Conservation (phyloP, 768 basidiomycete species). For the Termitomyces eurrhizus region DNA sequence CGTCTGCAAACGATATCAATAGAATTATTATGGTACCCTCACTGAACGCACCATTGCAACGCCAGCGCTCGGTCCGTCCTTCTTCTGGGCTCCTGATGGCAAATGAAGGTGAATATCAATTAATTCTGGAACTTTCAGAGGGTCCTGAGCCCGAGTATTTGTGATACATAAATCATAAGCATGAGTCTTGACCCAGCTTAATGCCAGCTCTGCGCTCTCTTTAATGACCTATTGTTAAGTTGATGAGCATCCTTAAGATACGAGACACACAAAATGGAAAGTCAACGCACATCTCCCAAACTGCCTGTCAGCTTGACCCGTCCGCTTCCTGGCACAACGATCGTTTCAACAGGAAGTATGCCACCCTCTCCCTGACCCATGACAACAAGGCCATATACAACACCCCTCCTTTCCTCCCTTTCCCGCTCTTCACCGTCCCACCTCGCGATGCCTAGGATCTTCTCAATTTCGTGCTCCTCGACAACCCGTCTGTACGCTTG, state of each 20-base stretch:
- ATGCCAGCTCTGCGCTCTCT: slow-evolving; percentile 85
- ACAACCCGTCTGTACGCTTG: slow-evolving; percentile 57
- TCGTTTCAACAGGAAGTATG: slow-evolving; percentile 81
- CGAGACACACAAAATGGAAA: not conserved
- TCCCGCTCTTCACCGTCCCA: slow-evolving; percentile 82
- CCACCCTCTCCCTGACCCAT: slow-evolving; percentile 86
- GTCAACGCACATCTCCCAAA: slow-evolving; percentile 62
- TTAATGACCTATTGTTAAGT: slow-evolving; percentile 62
- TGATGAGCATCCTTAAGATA: not conserved
- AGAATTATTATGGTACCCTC: not conserved
- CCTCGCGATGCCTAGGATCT: slow-evolving; percentile 74
- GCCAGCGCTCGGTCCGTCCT: slow-evolving; percentile 91
- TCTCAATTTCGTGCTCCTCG: slow-evolving; percentile 70
- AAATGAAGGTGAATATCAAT: slow-evolving; percentile 88
- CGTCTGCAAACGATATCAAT: slow-evolving; percentile 36
- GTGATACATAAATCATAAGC: slow-evolving; percentile 80
- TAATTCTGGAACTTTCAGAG: slow-evolving; percentile 64
- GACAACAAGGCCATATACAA: slow-evolving; percentile 87
- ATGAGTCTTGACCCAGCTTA: slow-evolving; percentile 90
- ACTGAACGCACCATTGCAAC: slow-evolving; percentile 67
- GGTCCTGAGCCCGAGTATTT: slow-evolving; percentile 62
- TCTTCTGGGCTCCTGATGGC: slow-evolving; percentile 88
- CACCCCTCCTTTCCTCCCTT: slow-evolving; percentile 65
- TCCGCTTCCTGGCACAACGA: slow-evolving; percentile 72
- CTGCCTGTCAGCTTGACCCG: slow-evolving; percentile 76